These are phyloP conservation scores for Pseudogymnoascus sp. DNA, from an alignment of 2,329 filamentous ascomycete genomes.

Conservation along the genomic window DNA sequence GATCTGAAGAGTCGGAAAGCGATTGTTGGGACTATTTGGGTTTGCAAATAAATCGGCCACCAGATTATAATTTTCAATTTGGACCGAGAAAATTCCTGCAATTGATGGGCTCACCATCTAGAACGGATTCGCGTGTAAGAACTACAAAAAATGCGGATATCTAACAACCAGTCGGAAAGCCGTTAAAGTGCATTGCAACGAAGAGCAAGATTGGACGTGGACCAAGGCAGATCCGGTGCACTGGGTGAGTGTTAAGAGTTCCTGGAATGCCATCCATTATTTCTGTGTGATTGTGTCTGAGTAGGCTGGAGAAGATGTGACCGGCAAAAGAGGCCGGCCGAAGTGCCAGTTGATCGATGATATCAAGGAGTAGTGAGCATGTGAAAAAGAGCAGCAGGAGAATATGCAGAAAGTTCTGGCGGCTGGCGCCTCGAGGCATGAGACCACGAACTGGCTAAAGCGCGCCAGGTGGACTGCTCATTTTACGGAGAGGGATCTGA, in stretches of 20 bases:
- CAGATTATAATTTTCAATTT: too few relatives aligned
- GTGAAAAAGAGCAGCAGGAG: neutral
- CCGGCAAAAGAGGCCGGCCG: neutral
- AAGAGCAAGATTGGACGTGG: neutral
- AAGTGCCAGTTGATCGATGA: neutral
- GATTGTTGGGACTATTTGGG: neutral
- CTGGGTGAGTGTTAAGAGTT: neutral
- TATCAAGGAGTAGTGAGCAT: neutral
- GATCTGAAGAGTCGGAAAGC: neutral
- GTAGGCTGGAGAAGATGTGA: too few relatives aligned
- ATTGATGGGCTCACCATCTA: neutral
- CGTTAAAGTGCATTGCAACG: too few relatives aligned
- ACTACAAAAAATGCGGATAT: neutral
- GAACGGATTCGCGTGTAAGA: too few relatives aligned
- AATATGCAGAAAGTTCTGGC: neutral
- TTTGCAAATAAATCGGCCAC: neutral
- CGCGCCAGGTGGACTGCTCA: neutral
- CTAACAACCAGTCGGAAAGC: neutral
- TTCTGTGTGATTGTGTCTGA: neutral
- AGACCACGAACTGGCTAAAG: slow-evolving; percentile 7
- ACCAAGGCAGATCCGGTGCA: neutral
- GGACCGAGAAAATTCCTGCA: neutral
- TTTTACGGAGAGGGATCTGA: neutral
- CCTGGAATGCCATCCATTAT: neutral
- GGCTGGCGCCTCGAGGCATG: neutral